Evolutionary conservation across 768 basidiomycete genomes (phyloP).

Genomic region (Boletellus ananiceps): DNA sequence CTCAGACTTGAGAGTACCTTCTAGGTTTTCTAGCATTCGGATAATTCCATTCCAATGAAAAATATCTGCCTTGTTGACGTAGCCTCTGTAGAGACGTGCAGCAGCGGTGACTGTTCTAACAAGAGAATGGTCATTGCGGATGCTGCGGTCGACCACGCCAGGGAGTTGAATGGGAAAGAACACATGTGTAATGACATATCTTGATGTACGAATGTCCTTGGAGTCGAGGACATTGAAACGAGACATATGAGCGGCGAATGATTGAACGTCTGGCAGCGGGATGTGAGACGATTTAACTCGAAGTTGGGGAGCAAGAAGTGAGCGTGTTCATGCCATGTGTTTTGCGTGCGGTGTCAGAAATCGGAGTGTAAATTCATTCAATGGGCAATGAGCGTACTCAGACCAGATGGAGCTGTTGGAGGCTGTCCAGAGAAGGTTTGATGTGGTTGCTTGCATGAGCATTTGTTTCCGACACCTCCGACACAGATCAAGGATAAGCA

Average conservation of each 20-base stretch:
- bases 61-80: neutral
- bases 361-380: too few relatives aligned
- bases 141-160: neutral
- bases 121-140: constrained; percentile 23
- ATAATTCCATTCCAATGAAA: neutral
- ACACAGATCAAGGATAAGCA: too few relatives aligned
- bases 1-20: neutral
- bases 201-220: neutral
- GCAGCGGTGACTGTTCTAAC: constrained; percentile 10
- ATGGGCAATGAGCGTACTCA: too few relatives aligned
- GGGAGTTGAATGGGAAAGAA: constrained; percentile 20
- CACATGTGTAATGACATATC: constrained; percentile 36
- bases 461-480: too few relatives aligned
- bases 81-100: neutral
- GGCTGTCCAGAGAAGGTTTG: too few relatives aligned
- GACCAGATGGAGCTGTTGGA: too few relatives aligned
- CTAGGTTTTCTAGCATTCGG: neutral
- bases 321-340: too few relatives aligned
- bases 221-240: neutral
- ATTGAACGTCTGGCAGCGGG: too few relatives aligned
- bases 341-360: too few relatives aligned
- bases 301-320: too few relatives aligned
- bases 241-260: neutral
- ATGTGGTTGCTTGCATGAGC: too few relatives aligned
- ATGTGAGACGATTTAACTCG: too few relatives aligned